A percentile compares a stretch with the other conserved stretches of the same genome.
Conservation (phyloP, 495 filamentous ascomycete species). For the Podospora didyma region DNA sequence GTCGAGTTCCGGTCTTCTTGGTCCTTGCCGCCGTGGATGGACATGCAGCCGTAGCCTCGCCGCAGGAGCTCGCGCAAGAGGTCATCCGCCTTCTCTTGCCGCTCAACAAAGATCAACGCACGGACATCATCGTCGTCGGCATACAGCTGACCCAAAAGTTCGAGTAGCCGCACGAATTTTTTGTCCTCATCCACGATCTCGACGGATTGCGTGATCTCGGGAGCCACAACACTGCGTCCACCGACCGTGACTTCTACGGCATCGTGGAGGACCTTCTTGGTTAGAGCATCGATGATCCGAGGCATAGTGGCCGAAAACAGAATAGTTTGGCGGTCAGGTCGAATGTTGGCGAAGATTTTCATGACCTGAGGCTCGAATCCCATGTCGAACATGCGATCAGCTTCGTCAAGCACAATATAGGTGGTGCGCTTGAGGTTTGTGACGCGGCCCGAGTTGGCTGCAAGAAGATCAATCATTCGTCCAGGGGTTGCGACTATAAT, state of each 20-base stretch:
- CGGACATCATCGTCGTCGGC: constrained; percentile 84
- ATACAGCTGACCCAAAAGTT: constrained; percentile 84
- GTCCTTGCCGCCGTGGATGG: constrained; percentile 94
- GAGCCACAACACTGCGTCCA: constrained; percentile 84
- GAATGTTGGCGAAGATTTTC: constrained; percentile 88
- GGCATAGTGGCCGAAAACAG: constrained; percentile 97
- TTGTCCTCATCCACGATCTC: constrained; percentile 79
- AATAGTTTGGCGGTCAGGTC: constrained; percentile 88
- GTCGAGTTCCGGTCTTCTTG: constrained; percentile 93
- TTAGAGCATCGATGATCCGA: constrained; percentile 85
- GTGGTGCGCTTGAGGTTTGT: constrained; percentile 86
- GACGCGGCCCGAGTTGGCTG: constrained; percentile 87
- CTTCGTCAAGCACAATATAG: constrained; percentile 93
- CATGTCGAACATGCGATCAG: constrained; percentile 99
- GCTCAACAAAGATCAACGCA: constrained; percentile 88
- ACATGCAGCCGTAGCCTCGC: constrained; percentile 90
- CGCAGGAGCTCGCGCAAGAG: constrained; percentile 77
- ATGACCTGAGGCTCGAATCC: constrained; percentile 97
- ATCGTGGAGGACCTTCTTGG: constrained; percentile 79
- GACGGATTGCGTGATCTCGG: constrained; percentile 92
- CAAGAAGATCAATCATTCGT: constrained; percentile 93
- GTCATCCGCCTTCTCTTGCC: constrained; percentile 89
- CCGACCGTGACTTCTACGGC: constrained; percentile 92
- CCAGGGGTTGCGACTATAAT: constrained; percentile 94
- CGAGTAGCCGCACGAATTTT: constrained; percentile 81